These are phyloP conservation scores for Strobilomyces confusus DNA, from an alignment of 768 basidiomycete species.

Conservation along the genomic window DNA sequence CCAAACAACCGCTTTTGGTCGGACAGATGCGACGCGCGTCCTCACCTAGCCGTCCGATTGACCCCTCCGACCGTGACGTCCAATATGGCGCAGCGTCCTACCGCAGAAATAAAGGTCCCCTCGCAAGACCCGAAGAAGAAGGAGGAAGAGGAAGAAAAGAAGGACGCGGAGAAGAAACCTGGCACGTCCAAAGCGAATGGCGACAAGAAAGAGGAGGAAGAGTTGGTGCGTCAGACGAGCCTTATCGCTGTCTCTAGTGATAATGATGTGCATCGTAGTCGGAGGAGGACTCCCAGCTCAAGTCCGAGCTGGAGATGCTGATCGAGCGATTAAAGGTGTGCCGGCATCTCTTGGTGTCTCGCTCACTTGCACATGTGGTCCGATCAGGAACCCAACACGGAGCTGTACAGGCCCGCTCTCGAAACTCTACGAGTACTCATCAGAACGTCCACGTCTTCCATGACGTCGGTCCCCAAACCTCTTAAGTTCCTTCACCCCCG, in stretches of 20 bases:
- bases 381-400: slow-evolving; percentile 78
- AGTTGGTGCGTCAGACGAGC: slow-evolving; percentile 58
- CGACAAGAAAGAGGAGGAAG: slow-evolving; percentile 57
- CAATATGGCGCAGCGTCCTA: slow-evolving; percentile 56
- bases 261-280: slow-evolving; percentile 47
- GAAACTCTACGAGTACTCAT: slow-evolving; percentile 93
- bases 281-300: slow-evolving; percentile 92
- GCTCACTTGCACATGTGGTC: slow-evolving; percentile 13
- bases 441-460: slow-evolving; percentile 93
- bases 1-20: slow-evolving; percentile 30
- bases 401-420: slow-evolving; percentile 83
- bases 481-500: slow-evolving; percentile 96
- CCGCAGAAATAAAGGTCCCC: slow-evolving; percentile 57
- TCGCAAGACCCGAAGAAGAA: slow-evolving; percentile 78
- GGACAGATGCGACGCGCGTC: slow-evolving; percentile 29
- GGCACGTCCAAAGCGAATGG: slow-evolving; percentile 54
- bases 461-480: slow-evolving; percentile 99
- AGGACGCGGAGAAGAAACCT: slow-evolving; percentile 46
- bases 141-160: slow-evolving; percentile 41
- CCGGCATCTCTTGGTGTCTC: neutral
- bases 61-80: slow-evolving; percentile 11
- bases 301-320: slow-evolving; percentile 94
- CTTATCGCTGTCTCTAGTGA: slow-evolving; percentile 7
- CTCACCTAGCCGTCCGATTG: slow-evolving; percentile 10
- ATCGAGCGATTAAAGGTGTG: slow-evolving; percentile 87